A percentile compares a stretch with the other conserved stretches of the same genome.
Conservation (phyloP, 2,329 filamentous ascomycete species). For the Botrytis fragariae region DNA sequence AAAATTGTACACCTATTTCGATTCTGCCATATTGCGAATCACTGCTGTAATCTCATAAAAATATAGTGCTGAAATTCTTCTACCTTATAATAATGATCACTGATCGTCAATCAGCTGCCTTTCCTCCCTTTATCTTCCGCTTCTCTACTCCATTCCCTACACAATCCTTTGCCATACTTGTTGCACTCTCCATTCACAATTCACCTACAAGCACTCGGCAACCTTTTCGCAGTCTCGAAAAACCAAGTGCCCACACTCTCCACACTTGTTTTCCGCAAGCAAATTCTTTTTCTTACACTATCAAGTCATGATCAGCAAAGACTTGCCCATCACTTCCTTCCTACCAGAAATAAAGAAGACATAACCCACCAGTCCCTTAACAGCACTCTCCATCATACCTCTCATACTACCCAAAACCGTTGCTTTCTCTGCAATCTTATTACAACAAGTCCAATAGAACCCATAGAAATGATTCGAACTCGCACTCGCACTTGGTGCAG, state of each 20-base stretch:
- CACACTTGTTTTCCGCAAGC: not conserved
- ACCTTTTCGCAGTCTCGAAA: slow-evolving; percentile 1
- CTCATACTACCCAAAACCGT: not conserved
- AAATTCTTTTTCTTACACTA: slow-evolving; percentile 14
- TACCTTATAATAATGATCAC: too few species aligned
- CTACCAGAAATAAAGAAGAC: too few species aligned
- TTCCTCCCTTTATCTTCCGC: not conserved
- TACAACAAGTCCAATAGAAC: slow-evolving; percentile 12
- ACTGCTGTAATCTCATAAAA: not conserved
- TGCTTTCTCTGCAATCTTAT: not conserved
- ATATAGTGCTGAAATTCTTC: not conserved
- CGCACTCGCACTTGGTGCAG: not conserved
- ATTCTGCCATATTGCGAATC: not conserved
- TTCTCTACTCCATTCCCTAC: too few species aligned
- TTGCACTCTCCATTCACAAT: fast-evolving
- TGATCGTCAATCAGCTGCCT: not conserved
- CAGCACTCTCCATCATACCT: not conserved
- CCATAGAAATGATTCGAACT: slow-evolving; percentile 3
- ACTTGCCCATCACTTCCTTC: not conserved
- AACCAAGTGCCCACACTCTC: slow-evolving; percentile 2
- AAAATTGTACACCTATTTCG: not conserved
- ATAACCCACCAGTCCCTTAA: not conserved
- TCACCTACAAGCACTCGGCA: not conserved
- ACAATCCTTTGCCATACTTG: not conserved
- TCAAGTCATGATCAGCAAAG: not conserved